Base-by-base conservation (phyloP, 306 rosid genomes). In the Cucumis hystrix region DNA sequence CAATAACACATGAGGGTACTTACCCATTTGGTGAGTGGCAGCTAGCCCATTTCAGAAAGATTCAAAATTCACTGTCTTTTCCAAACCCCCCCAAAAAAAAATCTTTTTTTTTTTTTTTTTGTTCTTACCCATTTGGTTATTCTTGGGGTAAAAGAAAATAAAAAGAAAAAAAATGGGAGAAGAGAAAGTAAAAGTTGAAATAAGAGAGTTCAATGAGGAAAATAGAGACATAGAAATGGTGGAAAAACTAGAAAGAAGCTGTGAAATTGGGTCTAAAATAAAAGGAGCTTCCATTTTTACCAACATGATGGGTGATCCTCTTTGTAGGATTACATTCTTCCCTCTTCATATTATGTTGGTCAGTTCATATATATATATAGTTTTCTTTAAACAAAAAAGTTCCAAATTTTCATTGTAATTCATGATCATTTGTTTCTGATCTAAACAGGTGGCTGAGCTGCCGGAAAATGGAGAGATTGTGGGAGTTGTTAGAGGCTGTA, bases 291-390 rank as follows among this genome's bases (percentile, higher is more conserved):
- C 97, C 82, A 86, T 88, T 80, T 89, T 88, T 83, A 80, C 88
- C 82, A 85, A 79, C 82, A 85, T 85, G 72, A 75, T 88, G 80
- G 86, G 80, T 79, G 92, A 88, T 89, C 97, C 94, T 83, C 83
- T 88, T 71, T 85, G 85, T 88, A 91, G 97, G 89, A 83, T 91
- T 84, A 80, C 90, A 83, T 82, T 89, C 86, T 91, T 86, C 65
- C 92, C 90, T 33, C 87, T 91, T 83, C 94, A 75, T 85, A 76
- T 89, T 72, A 88, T 89, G 80, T 83, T 91, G 97, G 94, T 91
- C 75, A 80, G 89, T 86, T 70, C 18, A 18, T 5, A 1, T 18
- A 66, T 45, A 23, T 23, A 23, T 23, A 23, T 23, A 23, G 25
- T 23, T 23, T 23, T 23, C 25, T 23, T 23, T 23, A 23, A 23